Percentiles rank a stretch among this genome's conserved stretches.
Conservation (phyloP, 1,284 basidiomycete genomes). For the Cryptococcus sp. region DNA sequence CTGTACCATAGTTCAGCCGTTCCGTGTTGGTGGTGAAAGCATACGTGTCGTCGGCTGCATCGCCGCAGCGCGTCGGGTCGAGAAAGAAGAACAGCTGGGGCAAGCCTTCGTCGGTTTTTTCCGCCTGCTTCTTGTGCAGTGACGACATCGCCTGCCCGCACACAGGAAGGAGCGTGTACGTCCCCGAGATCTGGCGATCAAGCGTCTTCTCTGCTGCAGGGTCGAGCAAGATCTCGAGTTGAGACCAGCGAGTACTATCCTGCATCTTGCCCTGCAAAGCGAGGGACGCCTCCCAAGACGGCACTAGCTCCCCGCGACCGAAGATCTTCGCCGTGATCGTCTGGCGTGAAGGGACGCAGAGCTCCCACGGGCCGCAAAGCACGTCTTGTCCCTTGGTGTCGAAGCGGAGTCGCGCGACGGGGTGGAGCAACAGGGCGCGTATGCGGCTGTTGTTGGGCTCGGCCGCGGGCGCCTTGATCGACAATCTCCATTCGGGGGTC, state of each 20-base stretch:
- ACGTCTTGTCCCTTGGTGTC: slow-evolving; percentile 50
- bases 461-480: slow-evolving; percentile 62
- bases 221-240: slow-evolving; percentile 62
- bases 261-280: slow-evolving; percentile 70
- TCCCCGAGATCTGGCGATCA: slow-evolving; percentile 77
- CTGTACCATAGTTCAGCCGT: slow-evolving; percentile 74
- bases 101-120: slow-evolving; percentile 52
- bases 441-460: slow-evolving; percentile 78
- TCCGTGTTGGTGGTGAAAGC: slow-evolving; percentile 75
- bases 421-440: slow-evolving; percentile 67
- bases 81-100: slow-evolving; percentile 76
- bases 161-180: slow-evolving; percentile 72
- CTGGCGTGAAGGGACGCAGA: slow-evolving; percentile 67
- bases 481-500: slow-evolving; percentile 82
- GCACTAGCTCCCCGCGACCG: slow-evolving; percentile 68
- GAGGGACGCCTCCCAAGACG: slow-evolving; percentile 78
- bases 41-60: slow-evolving; percentile 67
- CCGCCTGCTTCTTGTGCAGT: slow-evolving; percentile 65
- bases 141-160: slow-evolving; percentile 86
- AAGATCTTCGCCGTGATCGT: slow-evolving; percentile 61
- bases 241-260: slow-evolving; percentile 65
- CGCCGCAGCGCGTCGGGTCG: slow-evolving; percentile 76
- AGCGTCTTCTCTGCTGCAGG: slow-evolving; percentile 56
- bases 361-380: slow-evolving; percentile 72
- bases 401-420: slow-evolving; percentile 70